Evolutionary conservation across 148 eudicot genomes (phyloP).

Genomic region (Spergularia bocconei): DNA sequence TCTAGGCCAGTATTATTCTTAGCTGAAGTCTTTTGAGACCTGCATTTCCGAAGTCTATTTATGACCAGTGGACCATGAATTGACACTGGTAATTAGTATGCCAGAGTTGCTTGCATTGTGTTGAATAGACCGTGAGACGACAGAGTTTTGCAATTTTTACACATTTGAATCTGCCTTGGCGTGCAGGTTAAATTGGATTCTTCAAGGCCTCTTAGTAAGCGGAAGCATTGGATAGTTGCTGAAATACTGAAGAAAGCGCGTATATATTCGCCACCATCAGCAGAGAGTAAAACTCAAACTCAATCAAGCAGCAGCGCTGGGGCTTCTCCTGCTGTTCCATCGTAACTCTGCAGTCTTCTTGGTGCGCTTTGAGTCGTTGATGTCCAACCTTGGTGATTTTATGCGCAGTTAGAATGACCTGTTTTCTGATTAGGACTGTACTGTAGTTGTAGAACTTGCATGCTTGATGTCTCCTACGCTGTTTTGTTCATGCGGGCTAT

Average conservation of each 20-base stretch:
- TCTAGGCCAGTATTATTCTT: too few relatives aligned
- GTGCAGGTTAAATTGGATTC: conserved; percentile 83
- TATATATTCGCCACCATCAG: conserved; percentile 62
- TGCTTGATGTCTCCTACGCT: not conserved
- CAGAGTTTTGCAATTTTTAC: not conserved
- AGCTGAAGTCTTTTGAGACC: not conserved
- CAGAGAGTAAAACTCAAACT: conserved; percentile 23
- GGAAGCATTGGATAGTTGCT: conserved; percentile 78
- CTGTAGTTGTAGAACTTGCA: not conserved
- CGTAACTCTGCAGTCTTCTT: conserved; percentile 23
- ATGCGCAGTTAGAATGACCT: not conserved
- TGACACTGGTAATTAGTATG: not conserved
- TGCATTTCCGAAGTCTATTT: too few relatives aligned
- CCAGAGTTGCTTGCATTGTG: not conserved
- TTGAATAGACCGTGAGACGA: not conserved
- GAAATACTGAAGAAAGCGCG: conserved; percentile 89
- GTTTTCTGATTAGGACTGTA: conserved; percentile 4
- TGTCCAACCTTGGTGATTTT: not conserved
- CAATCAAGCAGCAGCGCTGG: conserved; percentile 33
- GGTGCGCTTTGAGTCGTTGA: not conserved
- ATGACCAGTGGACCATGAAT: not conserved
- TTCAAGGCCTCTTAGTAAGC: conserved; percentile 91
- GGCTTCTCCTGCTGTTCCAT: conserved; percentile 37
- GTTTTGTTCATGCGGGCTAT: not conserved
- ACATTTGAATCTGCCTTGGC: conserved; percentile 14